Base-by-base conservation (phyloP, 192 early-diverging fungal species). In the Backusella morwellensis region DNA sequence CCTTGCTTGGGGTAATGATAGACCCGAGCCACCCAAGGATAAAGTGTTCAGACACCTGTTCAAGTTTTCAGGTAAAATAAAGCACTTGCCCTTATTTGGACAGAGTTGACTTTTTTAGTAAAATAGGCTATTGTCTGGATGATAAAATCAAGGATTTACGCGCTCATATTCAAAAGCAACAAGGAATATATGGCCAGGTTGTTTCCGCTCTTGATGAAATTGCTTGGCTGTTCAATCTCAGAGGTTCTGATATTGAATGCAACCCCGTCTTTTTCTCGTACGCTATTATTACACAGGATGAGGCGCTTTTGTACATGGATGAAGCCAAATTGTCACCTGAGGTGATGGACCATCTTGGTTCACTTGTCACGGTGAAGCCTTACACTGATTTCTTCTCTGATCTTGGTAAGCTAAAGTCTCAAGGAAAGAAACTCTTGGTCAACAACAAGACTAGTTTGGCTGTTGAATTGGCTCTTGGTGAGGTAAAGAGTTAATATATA, bases 221-320 rank as follows among this genome's bases (percentile, higher is more conserved):
- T 75, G 95, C 95, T 11, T 99, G 98, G 98, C 87, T 99, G 38
- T 96, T 96, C 84, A 99, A 99, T 80, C 84, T 99, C 68, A 93
- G 98, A 74, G 98, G 98, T n/a, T 91, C 91, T 34, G 98, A 99
- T 78, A 94, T 99, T 78, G 85, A 88, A 69, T 99, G 91, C 88
- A 99, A 99, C 78, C 98, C 98, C 0, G 97, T 99, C 17, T 98
- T 99, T 85, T 95, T 96, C 81, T 87, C 96, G 1, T 99, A 97
- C 79, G 92, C 95, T 3, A 78, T 98, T 8, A 84, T 99, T 59
- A 97, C 96, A 14, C 70, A 81, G 44, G 79, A 88, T 74, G 81
- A 84, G 32, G 91, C 89, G 36, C 86, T 85, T 56, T 87, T 99
- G 12, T 98, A 94, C 79, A 86, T 97, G 4, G 91, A 97, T 73